Evolutionary conservation across 2,329 filamentous ascomycete genomes (phyloP).

Genomic region (Verticillium albo-atrum): DNA sequence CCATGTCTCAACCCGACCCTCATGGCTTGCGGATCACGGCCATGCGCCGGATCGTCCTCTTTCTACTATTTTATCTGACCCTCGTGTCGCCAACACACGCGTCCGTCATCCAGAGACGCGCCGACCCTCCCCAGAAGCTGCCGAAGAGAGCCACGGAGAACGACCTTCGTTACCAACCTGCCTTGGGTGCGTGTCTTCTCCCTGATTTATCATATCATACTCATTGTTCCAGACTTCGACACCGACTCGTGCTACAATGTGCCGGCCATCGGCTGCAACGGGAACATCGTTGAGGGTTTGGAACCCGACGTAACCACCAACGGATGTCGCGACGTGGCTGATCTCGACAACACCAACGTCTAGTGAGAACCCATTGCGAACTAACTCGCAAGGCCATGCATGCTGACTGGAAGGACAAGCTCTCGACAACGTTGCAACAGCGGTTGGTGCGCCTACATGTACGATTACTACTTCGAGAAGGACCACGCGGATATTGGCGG

Average conservation of each 20-base stretch:
- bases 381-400: no score
- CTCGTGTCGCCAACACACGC: neutral
- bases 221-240: slow-evolving; percentile 3
- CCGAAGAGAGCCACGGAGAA: neutral
- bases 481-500: slow-evolving; percentile 17
- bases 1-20: neutral
- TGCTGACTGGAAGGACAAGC: neutral
- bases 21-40: neutral
- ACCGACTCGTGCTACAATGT: slow-evolving; percentile 34
- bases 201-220: no score
- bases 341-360: slow-evolving; percentile 25
- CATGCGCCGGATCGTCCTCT: neutral
- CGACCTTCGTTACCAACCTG: neutral
- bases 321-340: slow-evolving; percentile 21
- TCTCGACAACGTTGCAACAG: slow-evolving; percentile 27
- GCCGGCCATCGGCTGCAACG: slow-evolving; percentile 28
- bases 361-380: slow-evolving; percentile 12
- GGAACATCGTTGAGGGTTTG: slow-evolving; percentile 25
- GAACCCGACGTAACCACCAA: slow-evolving; percentile 8
- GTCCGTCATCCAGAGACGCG: neutral
- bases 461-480: slow-evolving; percentile 19
- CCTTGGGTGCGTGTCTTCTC: neutral
- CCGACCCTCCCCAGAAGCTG: neutral
- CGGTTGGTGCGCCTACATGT: slow-evolving; percentile 25
- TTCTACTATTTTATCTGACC: neutral